These are phyloP conservation scores for Strigomonas culicis DNA, from an alignment of 208 protist species.

Conservation along the genomic window DNA sequence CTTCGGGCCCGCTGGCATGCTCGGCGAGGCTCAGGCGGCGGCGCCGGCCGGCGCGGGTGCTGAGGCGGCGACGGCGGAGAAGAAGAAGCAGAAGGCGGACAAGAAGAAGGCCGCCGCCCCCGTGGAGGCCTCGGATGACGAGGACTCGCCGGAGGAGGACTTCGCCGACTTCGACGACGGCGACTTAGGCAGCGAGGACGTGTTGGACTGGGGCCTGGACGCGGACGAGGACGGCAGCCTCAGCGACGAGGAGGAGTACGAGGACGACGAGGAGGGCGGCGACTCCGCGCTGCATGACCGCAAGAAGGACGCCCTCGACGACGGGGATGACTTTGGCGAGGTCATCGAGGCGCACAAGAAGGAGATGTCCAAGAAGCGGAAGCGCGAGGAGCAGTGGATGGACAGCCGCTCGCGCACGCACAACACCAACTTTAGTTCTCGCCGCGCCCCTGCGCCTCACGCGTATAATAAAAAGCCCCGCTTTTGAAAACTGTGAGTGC, in stretches of 20 bases:
- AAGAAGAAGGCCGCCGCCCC: constrained; percentile 18
- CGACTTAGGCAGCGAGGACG: constrained; percentile 23
- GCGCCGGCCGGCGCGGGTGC: neutral
- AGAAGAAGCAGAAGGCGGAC: constrained; percentile 15
- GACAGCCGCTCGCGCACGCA: constrained; percentile 32
- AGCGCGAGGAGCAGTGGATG: constrained; percentile 68
- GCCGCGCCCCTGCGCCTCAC: no score
- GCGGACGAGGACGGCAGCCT: constrained; percentile 8
- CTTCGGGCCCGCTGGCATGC: constrained; percentile 69
- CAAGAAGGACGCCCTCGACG: constrained; percentile 25
- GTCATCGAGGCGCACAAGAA: constrained; percentile 62
- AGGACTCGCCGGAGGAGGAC: constrained; percentile 51
- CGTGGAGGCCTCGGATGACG: constrained; percentile 14
- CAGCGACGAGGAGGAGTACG: constrained; percentile 27
- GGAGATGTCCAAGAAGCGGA: constrained; percentile 63
- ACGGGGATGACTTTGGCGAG: constrained; percentile 81
- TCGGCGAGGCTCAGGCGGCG: constrained; percentile 1
- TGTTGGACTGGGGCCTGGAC: constrained; percentile 17
- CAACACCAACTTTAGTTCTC: neutral
- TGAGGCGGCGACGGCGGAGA: constrained; percentile 1
- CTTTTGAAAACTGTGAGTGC: neutral
- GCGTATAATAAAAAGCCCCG: no score
- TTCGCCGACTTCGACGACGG: constrained; percentile 46
- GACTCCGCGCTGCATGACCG: constrained; percentile 31
- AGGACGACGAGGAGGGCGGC: constrained; percentile 32